A percentile compares a stretch with the other conserved stretches of the same genome.
Conservation (phyloP, 2,329 filamentous ascomycete species). For the Dactylellina sp. region DNA sequence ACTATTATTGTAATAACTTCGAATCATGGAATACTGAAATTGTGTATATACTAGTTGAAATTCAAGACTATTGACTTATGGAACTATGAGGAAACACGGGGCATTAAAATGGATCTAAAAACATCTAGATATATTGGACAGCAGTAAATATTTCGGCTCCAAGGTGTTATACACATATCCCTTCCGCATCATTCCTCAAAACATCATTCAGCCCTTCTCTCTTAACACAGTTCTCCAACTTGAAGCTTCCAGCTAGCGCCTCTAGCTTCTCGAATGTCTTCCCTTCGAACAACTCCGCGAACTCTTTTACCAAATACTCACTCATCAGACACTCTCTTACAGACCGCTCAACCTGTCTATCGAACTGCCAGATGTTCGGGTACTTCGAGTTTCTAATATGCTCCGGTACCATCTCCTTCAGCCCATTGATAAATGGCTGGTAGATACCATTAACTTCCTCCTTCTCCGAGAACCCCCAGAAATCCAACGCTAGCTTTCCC, state of each 20-base stretch:
- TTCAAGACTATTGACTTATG: too few relatives aligned
- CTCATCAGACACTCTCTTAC: slow-evolving; percentile 68
- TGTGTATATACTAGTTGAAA: too few relatives aligned
- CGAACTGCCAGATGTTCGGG: slow-evolving; percentile 60
- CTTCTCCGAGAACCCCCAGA: slow-evolving; percentile 67
- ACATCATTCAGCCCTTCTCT: slow-evolving; percentile 67
- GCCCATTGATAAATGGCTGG: slow-evolving; percentile 60
- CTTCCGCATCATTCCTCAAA: slow-evolving; percentile 50
- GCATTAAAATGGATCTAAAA: too few relatives aligned
- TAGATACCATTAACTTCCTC: slow-evolving; percentile 62
- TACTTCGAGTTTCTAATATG: slow-evolving; percentile 58
- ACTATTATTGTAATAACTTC: too few relatives aligned
- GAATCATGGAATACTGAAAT: too few relatives aligned
- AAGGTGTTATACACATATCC: slow-evolving; percentile 4
- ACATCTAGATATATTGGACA: too few relatives aligned
- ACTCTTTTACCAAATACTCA: slow-evolving; percentile 68
- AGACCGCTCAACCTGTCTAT: slow-evolving; percentile 62
- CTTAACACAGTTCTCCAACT: slow-evolving; percentile 68
- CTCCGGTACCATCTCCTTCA: slow-evolving; percentile 59
- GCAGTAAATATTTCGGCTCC: too few relatives aligned
- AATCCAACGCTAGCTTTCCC: slow-evolving; percentile 68
- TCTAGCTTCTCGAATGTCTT: slow-evolving; percentile 69
- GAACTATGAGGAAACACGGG: too few relatives aligned
- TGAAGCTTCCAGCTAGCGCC: slow-evolving; percentile 67
- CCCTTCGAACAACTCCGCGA: slow-evolving; percentile 69